Percentiles rank a stretch among this genome's conserved stretches.
Evolutionary conservation across 768 basidiomycete species (phyloP).

Genomic region (Omphalotus guepiniiformis): DNA sequence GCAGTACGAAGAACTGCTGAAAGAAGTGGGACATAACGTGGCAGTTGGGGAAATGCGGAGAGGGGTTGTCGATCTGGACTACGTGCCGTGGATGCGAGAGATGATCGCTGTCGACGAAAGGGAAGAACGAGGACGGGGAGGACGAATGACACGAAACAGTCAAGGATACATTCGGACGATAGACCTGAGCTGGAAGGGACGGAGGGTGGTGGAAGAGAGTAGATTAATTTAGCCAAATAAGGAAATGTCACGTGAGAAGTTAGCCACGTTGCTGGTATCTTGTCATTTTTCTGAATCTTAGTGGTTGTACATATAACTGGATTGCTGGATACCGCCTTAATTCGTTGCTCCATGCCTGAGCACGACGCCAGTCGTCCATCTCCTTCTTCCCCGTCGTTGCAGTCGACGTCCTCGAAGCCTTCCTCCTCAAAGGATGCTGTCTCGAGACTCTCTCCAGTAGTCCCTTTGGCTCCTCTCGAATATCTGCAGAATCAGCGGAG

Average conservation of each 20-base stretch:
- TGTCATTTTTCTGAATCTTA: constrained; percentile 3
- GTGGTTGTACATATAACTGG: constrained; percentile 6
- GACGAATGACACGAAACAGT: constrained; percentile 60
- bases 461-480: constrained; percentile 72
- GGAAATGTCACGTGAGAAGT: constrained; percentile 1
- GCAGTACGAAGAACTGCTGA: constrained; percentile 38
- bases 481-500: constrained; percentile 77
- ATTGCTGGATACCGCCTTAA: neutral
- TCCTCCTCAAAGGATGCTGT: too few species aligned
- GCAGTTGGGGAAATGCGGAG: constrained; percentile 40
- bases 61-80: constrained; percentile 55
- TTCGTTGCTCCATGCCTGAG: neutral
- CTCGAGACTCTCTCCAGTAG: constrained; percentile 48
- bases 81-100: constrained; percentile 60
- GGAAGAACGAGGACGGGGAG: constrained; percentile 28
- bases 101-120: constrained; percentile 68
- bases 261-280: constrained; percentile 6
- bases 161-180: constrained; percentile 42
- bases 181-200: constrained; percentile 31
- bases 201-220: constrained; percentile 23
- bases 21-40: constrained; percentile 46
- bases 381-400: neutral
- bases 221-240: neutral
- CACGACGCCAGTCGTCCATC: constrained; percentile 3
- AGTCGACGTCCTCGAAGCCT: constrained; percentile 3